These are phyloP conservation scores for Sodiomyces alkalinus DNA, from an alignment of 2,329 filamentous ascomycete genomes.

Conservation along the genomic window DNA sequence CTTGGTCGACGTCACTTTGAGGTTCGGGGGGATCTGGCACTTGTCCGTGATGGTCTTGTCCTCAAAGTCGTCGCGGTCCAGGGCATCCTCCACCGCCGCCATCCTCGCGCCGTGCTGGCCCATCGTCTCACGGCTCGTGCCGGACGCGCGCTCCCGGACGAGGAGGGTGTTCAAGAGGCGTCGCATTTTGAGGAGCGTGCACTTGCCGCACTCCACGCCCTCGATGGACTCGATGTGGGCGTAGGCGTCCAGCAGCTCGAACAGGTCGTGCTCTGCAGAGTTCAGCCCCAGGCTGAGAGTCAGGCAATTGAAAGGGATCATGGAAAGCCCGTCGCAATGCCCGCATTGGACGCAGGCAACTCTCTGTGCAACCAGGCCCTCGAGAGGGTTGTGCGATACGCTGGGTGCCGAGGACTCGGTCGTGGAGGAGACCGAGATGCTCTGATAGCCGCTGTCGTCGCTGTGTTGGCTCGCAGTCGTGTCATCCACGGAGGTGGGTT, in stretches of 20 bases:
- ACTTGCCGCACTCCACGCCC: constrained; percentile 83
- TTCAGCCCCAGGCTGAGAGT: constrained; percentile 65
- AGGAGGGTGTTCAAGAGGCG: constrained; percentile 31
- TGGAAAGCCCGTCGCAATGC: constrained; percentile 71
- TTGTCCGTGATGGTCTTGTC: constrained; percentile 48
- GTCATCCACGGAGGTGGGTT: constrained; percentile 25
- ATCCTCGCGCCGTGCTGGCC: constrained; percentile 40
- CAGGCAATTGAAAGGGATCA: constrained; percentile 88
- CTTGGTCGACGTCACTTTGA: constrained; percentile 65
- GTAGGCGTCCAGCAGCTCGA: constrained; percentile 70
- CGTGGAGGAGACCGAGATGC: constrained; percentile 22
- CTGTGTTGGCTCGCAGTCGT: constrained; percentile 31
- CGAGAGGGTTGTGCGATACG: constrained; percentile 55
- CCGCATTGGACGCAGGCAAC: constrained; percentile 79
- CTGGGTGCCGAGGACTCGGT: constrained; percentile 8
- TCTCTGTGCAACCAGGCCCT: constrained; percentile 75
- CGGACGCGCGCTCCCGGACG: constrained; percentile 23
- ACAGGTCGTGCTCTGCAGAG: constrained; percentile 49
- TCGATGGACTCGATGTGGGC: constrained; percentile 74
- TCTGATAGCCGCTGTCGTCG: constrained; percentile 43
- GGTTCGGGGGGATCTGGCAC: constrained; percentile 51
- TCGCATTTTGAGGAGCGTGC: constrained; percentile 54
- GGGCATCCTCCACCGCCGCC: constrained; percentile 48
- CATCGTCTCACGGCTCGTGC: constrained; percentile 30
- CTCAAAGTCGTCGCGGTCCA: constrained; percentile 69